Percentiles rank a stretch among this genome's conserved stretches.
Conservation (phyloP, 768 basidiomycete genomes). For the Tubosaeta sp. region DNA sequence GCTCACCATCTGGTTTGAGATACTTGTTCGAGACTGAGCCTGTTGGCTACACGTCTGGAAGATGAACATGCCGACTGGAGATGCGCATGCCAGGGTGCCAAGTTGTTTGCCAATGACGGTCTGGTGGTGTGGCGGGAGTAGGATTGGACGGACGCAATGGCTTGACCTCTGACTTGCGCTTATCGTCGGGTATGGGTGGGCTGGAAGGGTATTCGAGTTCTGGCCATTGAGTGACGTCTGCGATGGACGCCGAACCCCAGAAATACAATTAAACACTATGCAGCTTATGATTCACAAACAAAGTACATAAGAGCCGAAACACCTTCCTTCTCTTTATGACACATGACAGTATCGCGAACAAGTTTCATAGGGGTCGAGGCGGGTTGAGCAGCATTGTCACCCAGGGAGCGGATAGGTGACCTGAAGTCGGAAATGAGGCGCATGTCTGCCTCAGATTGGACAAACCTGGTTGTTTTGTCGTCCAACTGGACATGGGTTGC, state of each 20-base stretch:
- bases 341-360: too few relatives aligned
- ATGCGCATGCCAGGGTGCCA: conserved; percentile 73
- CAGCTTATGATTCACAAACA: too few relatives aligned
- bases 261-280: too few relatives aligned
- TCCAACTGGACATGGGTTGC: background rate
- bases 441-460: too few relatives aligned
- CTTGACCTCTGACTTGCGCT: conserved; percentile 41
- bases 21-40: background rate
- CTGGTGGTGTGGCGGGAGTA: conserved; percentile 57
- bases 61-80: conserved; percentile 55
- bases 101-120: conserved; percentile 79
- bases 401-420: too few relatives aligned
- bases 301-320: too few relatives aligned
- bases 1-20: too few relatives aligned
- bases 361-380: too few relatives aligned
- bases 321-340: too few relatives aligned
- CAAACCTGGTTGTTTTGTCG: background rate
- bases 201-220: conserved; percentile 70
- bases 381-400: too few relatives aligned
- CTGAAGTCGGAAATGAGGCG: too few relatives aligned
- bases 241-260: conserved; percentile 74
- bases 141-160: background rate
- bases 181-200: conserved; percentile 71
- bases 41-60: conserved; percentile 38
- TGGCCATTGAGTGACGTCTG: conserved; percentile 80